phyloP scores from a whole-genome alignment of 139 green algal species.

The Haematococcus lacustris region DNA sequence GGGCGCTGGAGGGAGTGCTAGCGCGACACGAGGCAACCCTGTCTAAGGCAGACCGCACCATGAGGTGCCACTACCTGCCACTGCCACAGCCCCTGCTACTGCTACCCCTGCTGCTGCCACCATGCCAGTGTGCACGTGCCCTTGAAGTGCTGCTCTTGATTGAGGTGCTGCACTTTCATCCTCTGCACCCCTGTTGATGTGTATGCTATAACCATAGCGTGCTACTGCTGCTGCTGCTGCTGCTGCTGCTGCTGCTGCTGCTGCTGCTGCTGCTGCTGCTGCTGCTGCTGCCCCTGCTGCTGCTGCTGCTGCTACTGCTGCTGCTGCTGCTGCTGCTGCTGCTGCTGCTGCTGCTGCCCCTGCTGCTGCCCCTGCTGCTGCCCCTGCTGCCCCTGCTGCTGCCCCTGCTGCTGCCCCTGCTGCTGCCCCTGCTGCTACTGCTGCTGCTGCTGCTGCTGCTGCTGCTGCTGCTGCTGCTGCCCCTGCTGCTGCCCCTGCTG shows the following conservation, averaged over 20 bases:
- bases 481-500: background rate
- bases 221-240: background rate
- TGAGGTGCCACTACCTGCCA: too few relatives aligned
- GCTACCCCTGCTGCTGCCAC: background rate
- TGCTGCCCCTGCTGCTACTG: background rate
- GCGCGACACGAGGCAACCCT: constrained; percentile 45
- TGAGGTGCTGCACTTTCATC: background rate
- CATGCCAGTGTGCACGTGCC: background rate
- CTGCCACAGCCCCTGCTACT: background rate
- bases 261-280: background rate
- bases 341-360: background rate
- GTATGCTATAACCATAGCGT: too few relatives aligned
- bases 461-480: background rate
- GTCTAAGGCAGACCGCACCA: constrained; percentile 47
- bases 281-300: background rate
- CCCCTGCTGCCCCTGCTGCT: too few relatives aligned
- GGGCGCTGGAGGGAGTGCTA: constrained; percentile 67
- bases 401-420: background rate
- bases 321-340: background rate
- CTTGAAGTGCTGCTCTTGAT: background rate
- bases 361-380: constrained; percentile 4
- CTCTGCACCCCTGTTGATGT: too few relatives aligned
- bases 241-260: background rate
- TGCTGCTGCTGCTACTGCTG: background rate
- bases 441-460: background rate